Conservation (phyloP, 2,329 filamentous ascomycete species). For the Fusarium acutatum region DNA sequence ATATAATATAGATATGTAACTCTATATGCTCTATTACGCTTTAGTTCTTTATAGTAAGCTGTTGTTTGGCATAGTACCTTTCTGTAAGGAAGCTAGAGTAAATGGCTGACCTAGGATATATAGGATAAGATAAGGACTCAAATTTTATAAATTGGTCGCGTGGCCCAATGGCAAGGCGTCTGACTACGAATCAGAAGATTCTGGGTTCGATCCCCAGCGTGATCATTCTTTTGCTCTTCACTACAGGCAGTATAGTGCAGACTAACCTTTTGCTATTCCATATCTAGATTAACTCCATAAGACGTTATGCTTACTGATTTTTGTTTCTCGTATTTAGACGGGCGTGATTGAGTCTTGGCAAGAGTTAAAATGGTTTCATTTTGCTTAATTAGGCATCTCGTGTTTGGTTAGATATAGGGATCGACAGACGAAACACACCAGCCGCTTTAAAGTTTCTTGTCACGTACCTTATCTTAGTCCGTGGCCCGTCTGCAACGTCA, state of each 20-base stretch:
- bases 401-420: not conserved
- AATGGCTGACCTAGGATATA: accelerated
- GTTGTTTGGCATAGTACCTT: too few relatives aligned
- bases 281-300: accelerated
- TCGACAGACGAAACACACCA: not conserved
- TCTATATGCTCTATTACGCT: accelerated
- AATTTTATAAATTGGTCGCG: conserved; percentile 8
- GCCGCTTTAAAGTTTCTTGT: not conserved
- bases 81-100: accelerated
- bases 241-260: accelerated
- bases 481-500: too few relatives aligned
- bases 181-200: conserved; percentile 48
- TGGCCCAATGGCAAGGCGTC: conserved; percentile 47
- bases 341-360: not conserved
- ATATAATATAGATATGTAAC: too few relatives aligned
- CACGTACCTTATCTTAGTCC: not conserved
- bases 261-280: not conserved
- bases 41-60: too few relatives aligned
- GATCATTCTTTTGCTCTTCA: conserved; percentile 12
- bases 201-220: conserved; percentile 44
- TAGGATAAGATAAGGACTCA: accelerated
- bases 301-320: not conserved
- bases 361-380: not conserved
- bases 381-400: not conserved
- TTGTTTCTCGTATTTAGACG: accelerated